Evolutionary conservation across 2,329 filamentous ascomycete genomes (phyloP), one percentile per base, ranked within the genome.

Genomic region (Fusarium annulatum): DNA sequence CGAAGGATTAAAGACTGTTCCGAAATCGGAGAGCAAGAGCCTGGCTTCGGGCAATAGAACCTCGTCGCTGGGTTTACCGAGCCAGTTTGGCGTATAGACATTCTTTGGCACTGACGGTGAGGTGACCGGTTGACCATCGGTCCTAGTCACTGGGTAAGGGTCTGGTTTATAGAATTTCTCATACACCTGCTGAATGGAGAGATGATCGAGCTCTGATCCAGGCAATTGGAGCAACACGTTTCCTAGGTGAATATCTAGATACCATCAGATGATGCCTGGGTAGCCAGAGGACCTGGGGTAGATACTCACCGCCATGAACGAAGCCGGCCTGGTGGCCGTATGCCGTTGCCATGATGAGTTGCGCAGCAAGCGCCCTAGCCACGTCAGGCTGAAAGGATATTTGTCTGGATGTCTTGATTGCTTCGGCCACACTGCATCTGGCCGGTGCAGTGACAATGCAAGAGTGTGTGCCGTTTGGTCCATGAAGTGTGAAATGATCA

Each of bases 311-410:
- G 1, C 49, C 49, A 1, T 53, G 49, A 26, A 53, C 33, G 2
- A 53, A 28, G 23, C 49, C 33, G 9, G 49, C 5, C 18, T 7
- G 14, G 23, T 53, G 49, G 12, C 38, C 23, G 49, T 28, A 53
- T 2, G 33, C n/a, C 23, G 33, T 53, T 7, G 49, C 49, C 23
- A 53, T 16, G 9, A 53, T 9, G 33, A 53, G 49, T 23, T 38
- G 49, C 0, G 33, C 49, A 0, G 18, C 3, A 5, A 53, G 49
- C 0, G 49, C 33, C 7, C 49, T 53, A 18, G 33, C 49, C 1
- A 53, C 33, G 3, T 28, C 23, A 6, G 0, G 18, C 21, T 1
- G 49, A 0, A 53, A 38, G 0, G 49, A 26, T 0, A 0, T 53
- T 18, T 21, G 11, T 11, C n/a, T 11, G 0, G 33, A 53, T 0